Base-by-base conservation (phyloP, 2,329 filamentous ascomycete species). In the Fusarium sp. region DNA sequence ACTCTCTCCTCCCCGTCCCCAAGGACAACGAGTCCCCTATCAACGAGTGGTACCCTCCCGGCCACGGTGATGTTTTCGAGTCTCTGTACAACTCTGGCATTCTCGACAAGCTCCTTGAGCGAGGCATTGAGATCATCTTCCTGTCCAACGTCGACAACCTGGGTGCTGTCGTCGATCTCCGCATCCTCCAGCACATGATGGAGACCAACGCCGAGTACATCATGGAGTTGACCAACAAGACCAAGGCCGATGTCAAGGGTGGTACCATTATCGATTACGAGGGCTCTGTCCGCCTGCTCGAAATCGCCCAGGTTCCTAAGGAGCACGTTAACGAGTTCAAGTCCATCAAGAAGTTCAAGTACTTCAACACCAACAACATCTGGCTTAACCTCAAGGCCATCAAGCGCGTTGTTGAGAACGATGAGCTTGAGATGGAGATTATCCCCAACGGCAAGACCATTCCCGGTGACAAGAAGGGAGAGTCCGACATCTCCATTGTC, bases 311-410 rank as follows among this genome's bases (percentile, higher is more conserved):
- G 87, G 96, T 99, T 37, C 96, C 96, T 84, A 99, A 98, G 90
- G 94, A 99, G 87, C 96, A 99, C 85, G 93, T 96, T 82, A 98
- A 99, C 85, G 96, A 99, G 86, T 99, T 99, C 93, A 99, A 99
- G 91, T 98, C 94, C 51, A 99, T 99, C 88, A 99, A 99, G 92
- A 99, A 99, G 89, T 99, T 99, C 92, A 98, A 97, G 89, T 99
- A 99, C 91, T 99, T 99, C 92, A 99, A 99, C 90, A 99, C 96
- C 84, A 99, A 99, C 92, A 99, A 99, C 90, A 98, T 99, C 85
- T 99, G 96, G 96, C 92, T 99, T 88, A 97, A 97, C 86, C 88
- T 98, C 77, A 91, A 93, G 81, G 96, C 96, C 75, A 92, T 99
- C 85, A 98, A 98, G 92, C 94, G 96, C 67, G 94, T 99, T 57